phyloP scores from a whole-genome alignment of 257 asterid species.

The Przewalskia tangutica region DNA sequence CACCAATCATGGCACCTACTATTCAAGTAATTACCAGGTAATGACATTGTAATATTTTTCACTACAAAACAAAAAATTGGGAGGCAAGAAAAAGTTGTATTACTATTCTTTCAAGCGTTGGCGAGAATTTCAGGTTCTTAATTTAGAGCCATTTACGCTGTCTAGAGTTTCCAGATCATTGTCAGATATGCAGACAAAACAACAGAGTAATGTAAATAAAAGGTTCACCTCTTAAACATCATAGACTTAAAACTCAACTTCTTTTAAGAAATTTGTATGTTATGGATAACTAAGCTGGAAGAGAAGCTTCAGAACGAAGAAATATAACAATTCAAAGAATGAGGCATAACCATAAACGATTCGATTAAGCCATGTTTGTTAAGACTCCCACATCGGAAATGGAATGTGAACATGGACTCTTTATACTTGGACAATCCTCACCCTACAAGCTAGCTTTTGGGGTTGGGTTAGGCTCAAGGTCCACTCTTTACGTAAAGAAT shows the following conservation, averaged over 20 bases:
- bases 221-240: not conserved
- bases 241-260: not conserved
- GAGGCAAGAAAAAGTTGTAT: not conserved
- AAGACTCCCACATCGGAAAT: too few species aligned
- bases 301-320: not conserved
- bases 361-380: not conserved
- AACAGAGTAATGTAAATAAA: not conserved
- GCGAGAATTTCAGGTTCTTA: not conserved
- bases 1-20: too few species aligned
- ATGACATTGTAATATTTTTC: not conserved
- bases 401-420: too few species aligned
- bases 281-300: not conserved
- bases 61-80: not conserved
- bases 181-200: not conserved
- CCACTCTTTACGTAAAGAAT: too few species aligned
- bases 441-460: too few species aligned
- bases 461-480: too few species aligned
- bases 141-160: not conserved
- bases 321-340: not conserved
- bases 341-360: not conserved
- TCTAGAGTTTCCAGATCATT: not conserved
- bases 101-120: not conserved
- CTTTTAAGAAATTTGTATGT: not conserved
- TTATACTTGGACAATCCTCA: too few species aligned
- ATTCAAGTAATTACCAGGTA: too few species aligned